phyloP scores from a whole-genome alignment of 192 early-diverging fungal species.

The Gamsiella multidivaricata region DNA sequence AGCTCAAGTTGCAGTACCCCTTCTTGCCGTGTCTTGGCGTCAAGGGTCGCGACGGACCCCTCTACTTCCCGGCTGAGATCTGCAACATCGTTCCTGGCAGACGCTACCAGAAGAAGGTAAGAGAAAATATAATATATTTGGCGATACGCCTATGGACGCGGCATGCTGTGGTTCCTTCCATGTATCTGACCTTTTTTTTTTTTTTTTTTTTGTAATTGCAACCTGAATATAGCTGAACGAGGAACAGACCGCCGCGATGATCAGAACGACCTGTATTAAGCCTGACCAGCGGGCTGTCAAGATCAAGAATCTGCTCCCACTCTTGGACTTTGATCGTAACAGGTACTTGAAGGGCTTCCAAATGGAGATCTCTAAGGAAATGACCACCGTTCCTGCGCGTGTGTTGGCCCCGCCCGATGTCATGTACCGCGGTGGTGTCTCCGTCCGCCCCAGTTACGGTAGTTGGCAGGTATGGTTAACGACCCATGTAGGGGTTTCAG shows the following conservation, averaged over 20 bases:
- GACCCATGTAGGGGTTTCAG: no score
- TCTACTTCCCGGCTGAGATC: conserved; percentile 88
- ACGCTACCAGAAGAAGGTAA: conserved; percentile 79
- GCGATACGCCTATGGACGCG: background rate
- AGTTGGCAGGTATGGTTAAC: conserved; percentile 28
- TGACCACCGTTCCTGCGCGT: conserved; percentile 76
- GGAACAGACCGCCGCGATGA: conserved; percentile 92
- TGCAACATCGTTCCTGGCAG: conserved; percentile 86
- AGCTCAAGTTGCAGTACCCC: conserved; percentile 74
- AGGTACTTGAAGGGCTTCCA: conserved; percentile 75
- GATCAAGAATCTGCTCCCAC: conserved; percentile 65
- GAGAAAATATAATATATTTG: background rate
- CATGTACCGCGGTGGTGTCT: conserved; percentile 44
- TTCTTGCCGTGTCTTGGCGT: conserved; percentile 85
- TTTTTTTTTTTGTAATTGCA: no score
- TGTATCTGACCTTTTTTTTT: no score
- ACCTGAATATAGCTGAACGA: conserved; percentile 86
- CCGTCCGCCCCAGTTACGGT: background rate
- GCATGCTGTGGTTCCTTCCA: no score
- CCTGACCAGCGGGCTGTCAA: conserved; percentile 73
- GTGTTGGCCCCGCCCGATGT: conserved; percentile 77
- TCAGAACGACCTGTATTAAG: conserved; percentile 82
- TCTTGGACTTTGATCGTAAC: conserved; percentile 68
- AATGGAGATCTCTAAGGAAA: conserved; percentile 66
- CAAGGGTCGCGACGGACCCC: conserved; percentile 25